Base-by-base conservation (phyloP, 176 grass and related monocot species). In the Oryza australiensis region DNA sequence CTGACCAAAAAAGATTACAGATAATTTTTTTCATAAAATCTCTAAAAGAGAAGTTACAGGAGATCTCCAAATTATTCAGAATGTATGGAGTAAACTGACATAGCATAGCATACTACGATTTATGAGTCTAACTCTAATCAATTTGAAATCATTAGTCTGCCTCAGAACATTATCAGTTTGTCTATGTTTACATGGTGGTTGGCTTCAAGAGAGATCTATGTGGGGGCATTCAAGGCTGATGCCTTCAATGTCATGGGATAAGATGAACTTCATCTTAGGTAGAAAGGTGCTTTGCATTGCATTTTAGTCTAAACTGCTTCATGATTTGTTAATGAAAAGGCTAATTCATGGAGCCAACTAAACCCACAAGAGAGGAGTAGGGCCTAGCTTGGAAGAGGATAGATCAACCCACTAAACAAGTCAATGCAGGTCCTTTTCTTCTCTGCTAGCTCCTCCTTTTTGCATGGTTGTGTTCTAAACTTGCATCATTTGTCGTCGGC, bases 401-500 rank as follows among this genome's bases (percentile, higher is more conserved):
- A 27, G 48, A 79, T 73, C 62, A 74, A 46, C 41, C 32, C 75
- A 83, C 48, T 75, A 80, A 74, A 84, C 29, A 88, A 80, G 81
- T 74, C 81, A 80, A 75, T 68, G 62, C 48, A 48, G 24, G 48
- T 45, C 35, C 33, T 68, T 84, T 81, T 81, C 77, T 76, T 66
- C 63, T 75, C 85, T 69, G 81, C 70, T n/a, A n/a, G n/a, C n/a
- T 62, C 27, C 49, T 48, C 80, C 74, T 69, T 88, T 88, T 74
- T 84, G 86, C 75, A 80, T 80, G 75, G n/a, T n/a, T 60, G 75
- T 29, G 62, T 57, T 84, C 81, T 84, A 49, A 74, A 84, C 75
- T 80, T 84, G 75, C 81, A 84, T 88, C 81, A 88, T 46, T 88
- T 79, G 49, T 74, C 83, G 81, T 84, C 81, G 27, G 81, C 81